Evolutionary conservation across 2,329 filamentous ascomycete genomes (phyloP).

Genomic region (Metarhizium rileyi): DNA sequence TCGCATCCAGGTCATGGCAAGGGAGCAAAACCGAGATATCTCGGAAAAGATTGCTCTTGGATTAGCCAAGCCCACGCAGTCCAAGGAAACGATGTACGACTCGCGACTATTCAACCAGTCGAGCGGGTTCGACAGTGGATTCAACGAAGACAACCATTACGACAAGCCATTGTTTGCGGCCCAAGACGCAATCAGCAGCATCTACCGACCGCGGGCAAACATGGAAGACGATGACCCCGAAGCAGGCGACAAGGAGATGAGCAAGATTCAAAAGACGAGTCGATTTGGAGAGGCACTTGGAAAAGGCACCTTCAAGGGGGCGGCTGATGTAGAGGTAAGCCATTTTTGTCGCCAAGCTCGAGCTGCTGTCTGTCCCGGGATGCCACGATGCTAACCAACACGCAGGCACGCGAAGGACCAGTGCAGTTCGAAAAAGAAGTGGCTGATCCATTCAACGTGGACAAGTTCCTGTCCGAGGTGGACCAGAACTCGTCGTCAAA

Average conservation of each 20-base stretch:
- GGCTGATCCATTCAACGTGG: conserved; percentile 83
- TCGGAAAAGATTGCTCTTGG: conserved; percentile 94
- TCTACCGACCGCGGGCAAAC: conserved; percentile 74
- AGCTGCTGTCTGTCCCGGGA: not conserved
- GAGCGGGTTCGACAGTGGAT: conserved; percentile 80
- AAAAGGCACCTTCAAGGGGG: conserved; percentile 82
- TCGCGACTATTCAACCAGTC: conserved; percentile 90
- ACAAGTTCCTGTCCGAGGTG: conserved; percentile 82
- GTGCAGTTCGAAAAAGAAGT: conserved; percentile 93
- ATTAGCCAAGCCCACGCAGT: conserved; percentile 87
- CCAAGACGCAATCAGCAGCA: conserved; percentile 87
- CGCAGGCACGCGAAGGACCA: conserved; percentile 69
- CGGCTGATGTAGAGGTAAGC: conserved; percentile 68
- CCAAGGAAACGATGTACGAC: conserved; percentile 93
- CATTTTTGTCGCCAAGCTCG: not conserved
- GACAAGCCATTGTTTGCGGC: conserved; percentile 96
- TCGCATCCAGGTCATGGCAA: conserved; percentile 81
- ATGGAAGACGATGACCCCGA: conserved; percentile 72
- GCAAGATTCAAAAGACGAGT: conserved; percentile 74
- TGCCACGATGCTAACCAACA: conserved; percentile 19
- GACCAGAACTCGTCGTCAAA: conserved; percentile 53
- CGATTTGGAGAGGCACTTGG: conserved; percentile 81
- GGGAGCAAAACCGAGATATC: conserved; percentile 93
- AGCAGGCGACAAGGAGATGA: conserved; percentile 72
- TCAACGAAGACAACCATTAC: conserved; percentile 97